Base-by-base conservation (phyloP, 768 basidiomycete species). In the Russula ochroleuca region DNA sequence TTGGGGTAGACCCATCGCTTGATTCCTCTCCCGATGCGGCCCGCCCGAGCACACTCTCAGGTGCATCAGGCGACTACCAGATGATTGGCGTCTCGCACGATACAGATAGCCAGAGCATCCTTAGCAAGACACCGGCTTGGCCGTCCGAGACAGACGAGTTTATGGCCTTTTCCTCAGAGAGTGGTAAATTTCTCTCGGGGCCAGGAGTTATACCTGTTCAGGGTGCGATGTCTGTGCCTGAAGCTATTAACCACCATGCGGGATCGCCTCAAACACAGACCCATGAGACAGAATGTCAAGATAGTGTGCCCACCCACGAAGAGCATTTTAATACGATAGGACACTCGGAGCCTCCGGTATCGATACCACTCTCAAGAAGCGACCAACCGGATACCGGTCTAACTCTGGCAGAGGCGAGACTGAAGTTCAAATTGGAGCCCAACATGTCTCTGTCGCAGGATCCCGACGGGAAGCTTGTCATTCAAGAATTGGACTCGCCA, bases 401-500 rank as follows among this genome's bases (percentile, higher is more conserved):
- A n/a, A 63, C 62, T 15, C 37, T 62, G 40, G 61, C 41, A 23
- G 67, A 61, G 21, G 57, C 57, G 10, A 64, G 28, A 7, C 23
- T 61, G 25, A 57, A 50, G 28, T 35, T 69, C 21, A 53, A 49
- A 50, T 48, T 59, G 40, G 53, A 63, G 47, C 59, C 59, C 21
- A 65, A 62, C 41, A 63, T 65, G 71, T 45, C 71, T 66, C 62
- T 68, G 65, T 47, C 73, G 69, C 67, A 72, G 48, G 63, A 71
- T 9, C 74, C 79, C n/a, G 75, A 76, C 49, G 81, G 81, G n/a
- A 78, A 74, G 61, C 78, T 86, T 52, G 81, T 88, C 59, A 81
- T 90, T 61, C 88, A 91, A 70, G 83, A 84, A 63, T 77, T 90
- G 25, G 89, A 90, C 69, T 86, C 89, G 6, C 88, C 88, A 40